A percentile compares a stretch with the other conserved stretches of the same genome.
phyloP scores from a whole-genome alignment of 495 filamentous ascomycete genomes.

The Neurospora sp. region DNA sequence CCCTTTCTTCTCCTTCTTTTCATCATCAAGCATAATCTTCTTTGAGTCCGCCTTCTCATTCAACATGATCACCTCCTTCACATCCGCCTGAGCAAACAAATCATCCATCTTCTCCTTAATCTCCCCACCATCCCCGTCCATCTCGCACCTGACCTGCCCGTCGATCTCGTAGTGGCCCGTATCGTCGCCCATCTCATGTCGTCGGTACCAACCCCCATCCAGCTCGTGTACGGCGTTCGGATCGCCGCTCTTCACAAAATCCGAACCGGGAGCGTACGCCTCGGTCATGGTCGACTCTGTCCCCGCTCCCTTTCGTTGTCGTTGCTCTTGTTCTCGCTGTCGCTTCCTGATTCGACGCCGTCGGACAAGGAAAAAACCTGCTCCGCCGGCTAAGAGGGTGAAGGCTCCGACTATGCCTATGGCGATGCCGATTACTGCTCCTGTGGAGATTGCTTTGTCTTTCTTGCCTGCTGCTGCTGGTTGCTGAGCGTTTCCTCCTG shows the following conservation, averaged over 20 bases:
- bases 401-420: slow-evolving; percentile 8
- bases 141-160: slow-evolving; percentile 8
- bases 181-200: slow-evolving; percentile 15
- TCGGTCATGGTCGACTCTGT: not conserved
- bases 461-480: not conserved
- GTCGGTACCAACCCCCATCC: slow-evolving; percentile 10
- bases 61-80: not conserved
- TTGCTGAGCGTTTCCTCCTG: not conserved
- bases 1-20: not conserved
- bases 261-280: not conserved
- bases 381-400: not conserved
- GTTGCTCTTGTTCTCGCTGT: not conserved
- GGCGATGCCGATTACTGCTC: slow-evolving; percentile 3
- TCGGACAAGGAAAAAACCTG: slow-evolving; percentile 6
- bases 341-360: not conserved
- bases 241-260: not conserved
- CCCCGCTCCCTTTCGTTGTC: not conserved
- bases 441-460: not conserved
- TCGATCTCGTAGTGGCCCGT: slow-evolving; percentile 17
- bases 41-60: not conserved
- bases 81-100: not conserved
- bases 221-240: slow-evolving; percentile 12
- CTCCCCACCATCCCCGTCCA: not conserved
- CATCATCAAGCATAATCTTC: not conserved
- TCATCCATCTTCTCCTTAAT: not conserved